phyloP scores from a whole-genome alignment of 2,329 filamentous ascomycete genomes.

The Trichocomaceae sp. region DNA sequence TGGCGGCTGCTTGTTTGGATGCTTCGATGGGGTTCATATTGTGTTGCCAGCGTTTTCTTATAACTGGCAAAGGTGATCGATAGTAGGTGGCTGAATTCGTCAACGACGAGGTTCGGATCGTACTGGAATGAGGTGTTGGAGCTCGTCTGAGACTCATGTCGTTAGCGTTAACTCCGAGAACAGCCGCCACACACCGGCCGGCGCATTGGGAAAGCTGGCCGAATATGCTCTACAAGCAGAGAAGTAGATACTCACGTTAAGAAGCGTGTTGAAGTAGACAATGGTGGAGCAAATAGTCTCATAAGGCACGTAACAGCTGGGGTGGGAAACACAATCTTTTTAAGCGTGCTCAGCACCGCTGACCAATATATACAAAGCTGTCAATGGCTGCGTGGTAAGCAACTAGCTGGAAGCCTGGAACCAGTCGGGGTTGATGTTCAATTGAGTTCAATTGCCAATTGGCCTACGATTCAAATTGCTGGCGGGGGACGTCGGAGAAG shows the following conservation, averaged over 20 bases:
- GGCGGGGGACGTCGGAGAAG: conserved; percentile 2
- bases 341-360: neutral
- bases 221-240: neutral
- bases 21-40: conserved; percentile 45
- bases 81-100: neutral
- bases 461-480: neutral
- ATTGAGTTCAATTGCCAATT: neutral
- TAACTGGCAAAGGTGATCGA: neutral
- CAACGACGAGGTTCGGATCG: neutral
- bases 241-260: neutral
- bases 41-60: conserved; percentile 1
- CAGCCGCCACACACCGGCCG: too few relatives aligned
- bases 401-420: neutral
- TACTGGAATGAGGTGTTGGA: neutral
- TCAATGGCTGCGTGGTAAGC: neutral
- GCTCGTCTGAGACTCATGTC: neutral
- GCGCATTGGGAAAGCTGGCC: neutral
- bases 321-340: neutral
- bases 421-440: neutral
- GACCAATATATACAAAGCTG: neutral
- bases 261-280: neutral
- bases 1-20: conserved; percentile 55
- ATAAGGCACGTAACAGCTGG: neutral
- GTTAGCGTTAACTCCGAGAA: neutral
- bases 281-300: conserved; percentile 1